Conservation (phyloP, 352 stramenopile genomes). For the Phytopythium oedochilum region DNA sequence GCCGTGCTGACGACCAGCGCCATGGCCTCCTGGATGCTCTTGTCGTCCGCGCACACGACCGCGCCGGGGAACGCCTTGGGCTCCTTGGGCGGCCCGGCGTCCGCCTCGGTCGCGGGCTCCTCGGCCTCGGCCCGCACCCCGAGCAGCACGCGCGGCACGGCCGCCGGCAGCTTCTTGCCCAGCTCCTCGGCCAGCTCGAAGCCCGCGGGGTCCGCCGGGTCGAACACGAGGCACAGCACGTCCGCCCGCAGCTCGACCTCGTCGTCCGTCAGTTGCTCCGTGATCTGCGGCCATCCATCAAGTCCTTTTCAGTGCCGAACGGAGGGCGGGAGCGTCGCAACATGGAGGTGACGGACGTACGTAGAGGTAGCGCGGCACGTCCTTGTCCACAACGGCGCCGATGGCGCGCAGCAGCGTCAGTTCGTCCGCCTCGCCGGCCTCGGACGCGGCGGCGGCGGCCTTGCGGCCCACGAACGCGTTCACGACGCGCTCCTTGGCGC, state of each 20-base stretch:
- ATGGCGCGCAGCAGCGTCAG: slow-evolving; percentile 45
- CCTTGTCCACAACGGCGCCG: slow-evolving; percentile 46
- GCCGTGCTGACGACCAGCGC: slow-evolving; percentile 42
- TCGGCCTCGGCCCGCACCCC: slow-evolving; percentile 28
- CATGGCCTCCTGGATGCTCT: slow-evolving; percentile 28
- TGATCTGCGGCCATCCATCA: slow-evolving; percentile 36
- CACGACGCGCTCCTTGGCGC: slow-evolving; percentile 53
- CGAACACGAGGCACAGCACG: slow-evolving; percentile 63
- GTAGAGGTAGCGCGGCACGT: slow-evolving; percentile 60
- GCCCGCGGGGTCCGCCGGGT: slow-evolving; percentile 46
- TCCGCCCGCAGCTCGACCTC: slow-evolving; percentile 71
- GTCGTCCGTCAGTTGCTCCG: slow-evolving; percentile 48
- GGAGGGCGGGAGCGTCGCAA: no score
- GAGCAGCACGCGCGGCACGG: slow-evolving; percentile 59
- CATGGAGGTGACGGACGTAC: slow-evolving; percentile 13
- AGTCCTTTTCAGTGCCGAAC: no score
- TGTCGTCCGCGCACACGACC: slow-evolving; percentile 34
- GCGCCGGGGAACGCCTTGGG: slow-evolving; percentile 48
- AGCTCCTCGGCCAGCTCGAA: slow-evolving; percentile 41
- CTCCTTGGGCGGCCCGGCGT: slow-evolving; percentile 38
- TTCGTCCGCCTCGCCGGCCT: slow-evolving; percentile 24
- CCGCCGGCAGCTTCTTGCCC: slow-evolving; percentile 42
- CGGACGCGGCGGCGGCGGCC: slow-evolving; percentile 1
- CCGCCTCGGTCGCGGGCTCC: slow-evolving; percentile 8
- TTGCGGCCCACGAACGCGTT: slow-evolving; percentile 46